Evolutionary conservation across 1,139 yeast species (phyloP).

Genomic region (Geotrichum siamense): DNA sequence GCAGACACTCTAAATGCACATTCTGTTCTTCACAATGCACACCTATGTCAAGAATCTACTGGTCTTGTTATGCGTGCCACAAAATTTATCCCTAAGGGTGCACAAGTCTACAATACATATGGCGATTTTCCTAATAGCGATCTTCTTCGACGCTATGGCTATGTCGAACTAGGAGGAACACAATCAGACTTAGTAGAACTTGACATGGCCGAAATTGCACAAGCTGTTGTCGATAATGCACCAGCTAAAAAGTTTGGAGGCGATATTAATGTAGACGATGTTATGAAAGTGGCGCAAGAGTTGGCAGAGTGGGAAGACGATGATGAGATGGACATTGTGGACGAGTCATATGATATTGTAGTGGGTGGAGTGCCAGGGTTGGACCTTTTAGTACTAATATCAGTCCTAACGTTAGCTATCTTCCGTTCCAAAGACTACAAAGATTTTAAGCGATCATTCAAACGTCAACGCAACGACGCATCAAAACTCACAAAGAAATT

Average conservation of each 20-base stretch:
- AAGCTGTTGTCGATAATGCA: constrained; percentile 19
- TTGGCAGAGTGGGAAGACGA: constrained; percentile 20
- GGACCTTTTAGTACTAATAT: constrained; percentile 16
- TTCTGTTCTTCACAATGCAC: constrained; percentile 70
- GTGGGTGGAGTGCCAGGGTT: constrained; percentile 25
- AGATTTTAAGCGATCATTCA: constrained; percentile 14
- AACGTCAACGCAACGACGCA: constrained; percentile 6
- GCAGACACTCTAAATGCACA: constrained; percentile 91
- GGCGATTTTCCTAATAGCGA: constrained; percentile 90
- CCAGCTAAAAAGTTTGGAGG: constrained; percentile 20
- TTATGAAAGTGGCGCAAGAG: constrained; percentile 9
- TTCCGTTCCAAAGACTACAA: constrained; percentile 14
- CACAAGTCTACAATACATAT: constrained; percentile 79
- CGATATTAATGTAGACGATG: constrained; percentile 13
- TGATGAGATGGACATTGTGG: constrained; percentile 28
- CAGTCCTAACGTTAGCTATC: constrained; percentile 16
- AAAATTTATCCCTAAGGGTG: constrained; percentile 52
- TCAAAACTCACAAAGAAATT: constrained; percentile 19
- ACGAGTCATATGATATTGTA: constrained; percentile 32
- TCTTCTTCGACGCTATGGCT: constrained; percentile 82
- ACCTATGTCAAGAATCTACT: constrained; percentile 37
- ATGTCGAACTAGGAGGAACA: constrained; percentile 72
- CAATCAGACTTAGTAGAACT: constrained; percentile 78
- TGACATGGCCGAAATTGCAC: constrained; percentile 22
- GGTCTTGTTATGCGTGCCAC: constrained; percentile 61